Base-by-base conservation (phyloP, 2,329 filamentous ascomycete species). In the Raffaelea ambrosiae region DNA sequence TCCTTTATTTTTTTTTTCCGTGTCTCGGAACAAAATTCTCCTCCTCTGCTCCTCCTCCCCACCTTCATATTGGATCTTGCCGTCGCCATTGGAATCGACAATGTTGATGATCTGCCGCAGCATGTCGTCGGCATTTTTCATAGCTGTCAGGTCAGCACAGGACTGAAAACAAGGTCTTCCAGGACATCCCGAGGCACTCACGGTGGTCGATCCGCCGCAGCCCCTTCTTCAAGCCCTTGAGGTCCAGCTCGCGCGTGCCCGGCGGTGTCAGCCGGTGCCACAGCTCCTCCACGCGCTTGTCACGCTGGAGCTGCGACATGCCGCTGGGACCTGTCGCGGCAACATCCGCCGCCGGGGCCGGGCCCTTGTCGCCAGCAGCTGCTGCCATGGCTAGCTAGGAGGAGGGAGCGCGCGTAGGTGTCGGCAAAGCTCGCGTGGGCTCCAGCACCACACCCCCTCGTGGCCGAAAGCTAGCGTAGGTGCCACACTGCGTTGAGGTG, bases 61-160 rank as follows among this genome's bases (percentile, higher is more conserved):
- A 93, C 88, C 88, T 68, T 89, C 79, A 63, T 88, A 96, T 66
- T 94, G 85, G 58, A 98, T 97, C 60, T 82, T 84, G 54, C 91
- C 88, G 65, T 97, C 89, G 22, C 82, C 80, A 61, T 90, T 89
- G 49, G 60, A 85, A 62, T 98, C 93, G 53, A 96, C 89, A 52
- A 84, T 78, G 54, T 77, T 74, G 62, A 96, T 77, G 49, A 97
- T 86, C 60, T 86, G 83, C 61, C 80, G 77, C 53, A 98, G 76
- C 72, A 97, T 81, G 35, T 79, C 73, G 65, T 95, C 86, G 62
- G 93, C 93, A 74, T 96, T 93, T 72, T 96, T 95, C 61, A 98
- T 66, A 44, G 77, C 77, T 81, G 57, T n/a, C 43, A 2, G 5
- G 46, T 52, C 40, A 52, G 48, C 11, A 31, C 8, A 20, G n/a